These are phyloP conservation scores for Ceratocystis colombiana DNA, from an alignment of 2,329 filamentous ascomycete genomes.

Conservation along the genomic window DNA sequence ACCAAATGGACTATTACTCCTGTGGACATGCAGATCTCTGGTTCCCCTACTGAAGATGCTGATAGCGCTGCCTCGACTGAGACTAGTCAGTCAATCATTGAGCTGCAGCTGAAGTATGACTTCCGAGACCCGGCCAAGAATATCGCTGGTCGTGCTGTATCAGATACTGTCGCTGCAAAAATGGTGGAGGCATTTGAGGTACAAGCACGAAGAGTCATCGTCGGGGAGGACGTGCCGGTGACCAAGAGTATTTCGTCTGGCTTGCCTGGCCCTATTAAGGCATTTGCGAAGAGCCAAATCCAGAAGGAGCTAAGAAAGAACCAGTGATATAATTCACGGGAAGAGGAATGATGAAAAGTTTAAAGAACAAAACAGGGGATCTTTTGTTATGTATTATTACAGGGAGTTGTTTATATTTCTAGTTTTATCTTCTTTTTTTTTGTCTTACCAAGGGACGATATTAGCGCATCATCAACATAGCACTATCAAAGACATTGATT, in stretches of 20 bases:
- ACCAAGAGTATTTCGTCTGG: constrained; percentile 4
- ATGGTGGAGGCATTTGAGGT: constrained; percentile 94
- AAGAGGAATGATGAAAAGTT: background rate
- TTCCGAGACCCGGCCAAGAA: constrained; percentile 86
- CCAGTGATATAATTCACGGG: background rate
- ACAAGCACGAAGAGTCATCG: constrained; percentile 54
- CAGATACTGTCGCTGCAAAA: constrained; percentile 69
- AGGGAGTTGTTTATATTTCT: background rate
- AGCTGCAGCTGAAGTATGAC: constrained; percentile 65
- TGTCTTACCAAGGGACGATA: background rate
- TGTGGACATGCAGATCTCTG: constrained; percentile 30
- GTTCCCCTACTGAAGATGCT: constrained; percentile 32
- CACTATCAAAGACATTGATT: constrained; percentile 1
- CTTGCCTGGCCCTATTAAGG: constrained; percentile 24
- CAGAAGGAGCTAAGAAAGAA: constrained; percentile 28
- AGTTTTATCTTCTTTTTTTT: background rate
- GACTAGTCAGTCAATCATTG: constrained; percentile 53
- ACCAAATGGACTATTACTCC: constrained; percentile 59
- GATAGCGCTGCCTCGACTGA: constrained; percentile 27
- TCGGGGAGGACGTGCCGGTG: constrained; percentile 26
- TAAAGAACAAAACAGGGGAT: background rate
- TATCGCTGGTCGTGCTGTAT: constrained; percentile 67
- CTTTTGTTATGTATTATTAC: background rate
- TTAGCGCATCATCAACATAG: background rate
- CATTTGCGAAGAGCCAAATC: constrained; percentile 25